A percentile compares a stretch with the other conserved stretches of the same genome.
Evolutionary conservation across 768 basidiomycete species (phyloP).

Genomic region (Leccinum boreale): DNA sequence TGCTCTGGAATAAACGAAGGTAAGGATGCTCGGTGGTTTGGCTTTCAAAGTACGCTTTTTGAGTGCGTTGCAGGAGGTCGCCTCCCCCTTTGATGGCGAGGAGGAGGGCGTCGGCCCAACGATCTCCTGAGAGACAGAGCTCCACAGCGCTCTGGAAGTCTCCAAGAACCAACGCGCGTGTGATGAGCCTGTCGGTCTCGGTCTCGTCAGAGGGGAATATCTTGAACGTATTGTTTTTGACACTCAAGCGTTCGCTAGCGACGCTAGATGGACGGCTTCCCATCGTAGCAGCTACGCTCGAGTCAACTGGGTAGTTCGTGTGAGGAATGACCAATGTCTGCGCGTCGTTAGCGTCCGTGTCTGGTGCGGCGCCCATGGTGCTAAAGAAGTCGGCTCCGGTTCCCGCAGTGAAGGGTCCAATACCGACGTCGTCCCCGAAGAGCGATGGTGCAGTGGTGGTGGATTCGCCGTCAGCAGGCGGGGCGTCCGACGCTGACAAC

Average conservation of each 20-base stretch:
- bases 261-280: conserved; percentile 89
- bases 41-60: conserved; percentile 90
- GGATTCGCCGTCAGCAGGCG: conserved; percentile 69
- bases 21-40: conserved; percentile 76
- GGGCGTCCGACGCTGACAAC: conserved; percentile 63
- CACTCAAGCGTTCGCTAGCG: conserved; percentile 40
- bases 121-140: conserved; percentile 81
- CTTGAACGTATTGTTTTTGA: conserved; percentile 82
- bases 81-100: conserved; percentile 89
- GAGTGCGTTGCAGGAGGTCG: conserved; percentile 81
- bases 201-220: conserved; percentile 88
- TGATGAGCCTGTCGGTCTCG: conserved; percentile 83
- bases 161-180: conserved; percentile 92
- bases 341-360: conserved; percentile 33
- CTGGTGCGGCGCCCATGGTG: conserved; percentile 57
- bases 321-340: conserved; percentile 66
- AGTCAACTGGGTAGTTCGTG: conserved; percentile 75
- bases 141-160: conserved; percentile 92
- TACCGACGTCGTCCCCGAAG: conserved; percentile 73
- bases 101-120: conserved; percentile 93
- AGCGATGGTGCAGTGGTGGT: conserved; percentile 85
- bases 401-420: conserved; percentile 55
- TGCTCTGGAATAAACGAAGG: conserved; percentile 90
- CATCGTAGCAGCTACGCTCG: conserved; percentile 91
- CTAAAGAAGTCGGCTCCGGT: conserved; percentile 85